Base-by-base conservation (phyloP, 2,329 filamentous ascomycete species). In the Hymenoscyphus infarciens region DNA sequence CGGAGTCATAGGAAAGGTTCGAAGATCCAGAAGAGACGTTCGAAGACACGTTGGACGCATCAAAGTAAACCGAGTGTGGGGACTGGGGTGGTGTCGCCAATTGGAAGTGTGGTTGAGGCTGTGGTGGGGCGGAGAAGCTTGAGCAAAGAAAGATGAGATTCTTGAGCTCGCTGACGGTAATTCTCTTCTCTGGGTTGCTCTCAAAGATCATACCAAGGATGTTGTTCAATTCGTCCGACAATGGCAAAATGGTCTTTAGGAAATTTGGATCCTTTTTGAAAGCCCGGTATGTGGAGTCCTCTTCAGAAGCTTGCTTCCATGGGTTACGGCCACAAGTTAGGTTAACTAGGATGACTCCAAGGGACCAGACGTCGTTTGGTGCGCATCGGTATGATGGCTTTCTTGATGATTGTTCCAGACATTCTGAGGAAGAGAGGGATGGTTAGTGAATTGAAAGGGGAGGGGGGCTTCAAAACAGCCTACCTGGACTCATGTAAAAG, bases 401-500 rank as follows among this genome's bases (percentile, higher is more conserved):
- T 84, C 87, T 72, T 80, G 88, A 78, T 62, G 88, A 83, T 71
- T 92, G 91, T 77, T 97, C 84, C 74, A 88, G 87, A 75, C 95
- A 99, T 85, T 99, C 95, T 97, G 68, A 59, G 66, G 38, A 53
- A 63, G 68, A 60, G 72, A 74, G 65, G 74, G 68, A 73, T 67
- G 66, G 67, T 72, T 72, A 70, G 68, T 67, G 49, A 57, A 61
- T 60, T 57, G 62, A 65, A 58, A 57, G 60, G 67, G 61, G 57
- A 45, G 27, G 52, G 60, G 55, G 56, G 35, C 64, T 64, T 68
- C 56, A 62, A 57, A 61, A 67, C 68, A 67, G 80, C 85, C 77
- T 89, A 97, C 94, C 94, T 85, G 95, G 95, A 74, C 92, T 97
- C 95, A 98, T 99, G 80, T 99, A 99, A 74, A 98, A 98, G 15